Evolutionary conservation across 2,329 filamentous ascomycete genomes (phyloP).

Genomic region (Aspergillus sp.): DNA sequence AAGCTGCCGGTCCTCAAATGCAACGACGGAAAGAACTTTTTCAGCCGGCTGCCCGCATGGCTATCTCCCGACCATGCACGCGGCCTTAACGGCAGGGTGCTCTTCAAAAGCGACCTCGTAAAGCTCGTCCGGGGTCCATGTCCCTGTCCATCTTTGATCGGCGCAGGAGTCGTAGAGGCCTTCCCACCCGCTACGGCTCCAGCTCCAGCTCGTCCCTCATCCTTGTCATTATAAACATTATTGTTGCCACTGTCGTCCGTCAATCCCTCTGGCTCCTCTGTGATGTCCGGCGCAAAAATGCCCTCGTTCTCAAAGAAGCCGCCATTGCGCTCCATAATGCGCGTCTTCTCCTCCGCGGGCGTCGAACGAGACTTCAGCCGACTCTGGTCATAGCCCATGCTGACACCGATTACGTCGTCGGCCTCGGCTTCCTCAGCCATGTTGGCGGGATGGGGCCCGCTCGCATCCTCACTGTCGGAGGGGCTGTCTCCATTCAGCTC

Average conservation of each 20-base stretch:
- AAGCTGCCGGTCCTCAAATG: constrained; percentile 28
- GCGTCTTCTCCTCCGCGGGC: constrained; percentile 60
- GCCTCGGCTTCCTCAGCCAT: constrained; percentile 35
- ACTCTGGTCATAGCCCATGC: constrained; percentile 58
- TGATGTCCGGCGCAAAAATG: constrained; percentile 31
- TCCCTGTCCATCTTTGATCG: neutral
- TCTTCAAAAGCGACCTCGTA: constrained; percentile 36
- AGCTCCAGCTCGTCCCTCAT: constrained; percentile 3
- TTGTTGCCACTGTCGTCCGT: neutral
- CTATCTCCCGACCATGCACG: constrained; percentile 39
- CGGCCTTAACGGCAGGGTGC: constrained; percentile 31
- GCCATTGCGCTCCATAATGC: constrained; percentile 52
- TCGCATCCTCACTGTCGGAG: constrained; percentile 33
- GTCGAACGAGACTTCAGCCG: constrained; percentile 57
- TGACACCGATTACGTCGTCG: constrained; percentile 55
- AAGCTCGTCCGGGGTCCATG: constrained; percentile 29
- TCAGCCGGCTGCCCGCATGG: constrained; percentile 25
- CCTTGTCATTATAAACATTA: neutral
- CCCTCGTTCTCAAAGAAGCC: constrained; percentile 47
- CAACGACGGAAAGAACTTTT: constrained; percentile 36
- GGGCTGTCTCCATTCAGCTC: neutral
- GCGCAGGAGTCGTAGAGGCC: neutral
- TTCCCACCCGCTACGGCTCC: neutral
- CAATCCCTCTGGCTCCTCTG: constrained; percentile 33
- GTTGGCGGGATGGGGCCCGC: constrained; percentile 17